Base-by-base conservation (phyloP, 225 moss, liverwort and hornwort species). In the Straminergon stramineum region DNA sequence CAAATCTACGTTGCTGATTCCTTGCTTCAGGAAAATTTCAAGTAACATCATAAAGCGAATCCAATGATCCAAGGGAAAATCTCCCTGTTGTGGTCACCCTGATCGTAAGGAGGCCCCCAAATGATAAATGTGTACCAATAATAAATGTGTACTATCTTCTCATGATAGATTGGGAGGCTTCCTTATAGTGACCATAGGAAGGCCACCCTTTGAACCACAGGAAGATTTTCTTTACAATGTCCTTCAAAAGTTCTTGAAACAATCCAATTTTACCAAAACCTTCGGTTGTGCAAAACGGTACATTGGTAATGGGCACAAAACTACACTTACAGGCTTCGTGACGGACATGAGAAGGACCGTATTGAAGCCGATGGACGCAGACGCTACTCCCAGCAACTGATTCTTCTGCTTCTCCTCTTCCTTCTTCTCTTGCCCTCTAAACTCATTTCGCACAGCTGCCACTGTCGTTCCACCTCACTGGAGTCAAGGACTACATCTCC, bases 301-400 rank as follows among this genome's bases (percentile, higher is more conserved):
- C 34, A 63, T 32, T 23, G 34, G 60, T 28, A 60, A 39, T 83
- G 58, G 27, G 31, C 13, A 26, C 37, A 75, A 75, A 61, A 86
- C 23, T 34, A 17, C 67, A 89, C 93, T 82, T 88, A 94, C 94
- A 84, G 94, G 93, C 90, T 92, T 94, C 15, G 94, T 87, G 78
- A 94, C 89, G 53, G 94, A 92, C 93, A 93, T 90, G 52, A 93
- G 92, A 51, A 94, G 91, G 60, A 93, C 75, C 34, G 93, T 73
- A 73, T 91, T 93, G 74, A 93, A 89, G 71, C 93, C 93, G 82
- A 94, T 91, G 23, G 94, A 93, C 28, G 85, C 89, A 82, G 94
- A 90, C 66, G 93, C 93, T 84, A 92, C 84, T 88, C 89, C 92
- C 92, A 94, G 84, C 89, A 91, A 84, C 77, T 71, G 86, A 6